Evolutionary conservation across 1,284 basidiomycete genomes (phyloP).

Genomic region (Papiliotrema flavescens): DNA sequence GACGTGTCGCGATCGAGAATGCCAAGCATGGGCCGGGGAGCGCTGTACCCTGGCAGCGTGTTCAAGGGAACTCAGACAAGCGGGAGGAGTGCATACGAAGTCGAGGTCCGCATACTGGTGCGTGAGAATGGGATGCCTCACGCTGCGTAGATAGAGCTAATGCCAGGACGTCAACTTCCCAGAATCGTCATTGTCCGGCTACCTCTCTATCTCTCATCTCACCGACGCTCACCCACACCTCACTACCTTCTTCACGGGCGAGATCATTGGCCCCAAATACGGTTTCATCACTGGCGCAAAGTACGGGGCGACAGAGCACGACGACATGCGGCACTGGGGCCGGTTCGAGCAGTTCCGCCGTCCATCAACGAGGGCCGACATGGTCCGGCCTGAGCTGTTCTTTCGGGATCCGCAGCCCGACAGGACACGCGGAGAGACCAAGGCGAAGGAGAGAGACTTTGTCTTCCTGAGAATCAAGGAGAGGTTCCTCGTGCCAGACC

Average conservation of each 20-base stretch:
- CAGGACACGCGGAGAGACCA: slow-evolving; percentile 23
- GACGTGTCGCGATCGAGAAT: slow-evolving; percentile 73
- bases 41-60: slow-evolving; percentile 71
- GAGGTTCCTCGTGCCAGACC: slow-evolving; percentile 88
- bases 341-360: slow-evolving; percentile 85
- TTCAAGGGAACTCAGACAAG: slow-evolving; percentile 79
- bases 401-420: slow-evolving; percentile 56
- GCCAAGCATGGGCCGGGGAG: slow-evolving; percentile 69
- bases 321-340: slow-evolving; percentile 86
- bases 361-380: slow-evolving; percentile 54
- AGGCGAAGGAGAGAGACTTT: slow-evolving; percentile 47
- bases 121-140: slow-evolving; percentile 42
- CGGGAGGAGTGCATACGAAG: slow-evolving; percentile 78
- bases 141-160: neutral
- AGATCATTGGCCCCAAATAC: slow-evolving; percentile 78
- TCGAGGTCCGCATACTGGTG: slow-evolving; percentile 74
- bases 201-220: slow-evolving; percentile 79
- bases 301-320: slow-evolving; percentile 82
- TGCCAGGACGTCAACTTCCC: slow-evolving; percentile 74
- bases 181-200: slow-evolving; percentile 75
- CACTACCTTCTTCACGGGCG: slow-evolving; percentile 89
- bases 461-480: slow-evolving; percentile 97
- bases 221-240: slow-evolving; percentile 87
- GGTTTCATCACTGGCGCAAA: slow-evolving; percentile 73
- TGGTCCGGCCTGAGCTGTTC: slow-evolving; percentile 68